Conservation (phyloP, 2,329 filamentous ascomycete species). For the Thielaviopsis euricoi region DNA sequence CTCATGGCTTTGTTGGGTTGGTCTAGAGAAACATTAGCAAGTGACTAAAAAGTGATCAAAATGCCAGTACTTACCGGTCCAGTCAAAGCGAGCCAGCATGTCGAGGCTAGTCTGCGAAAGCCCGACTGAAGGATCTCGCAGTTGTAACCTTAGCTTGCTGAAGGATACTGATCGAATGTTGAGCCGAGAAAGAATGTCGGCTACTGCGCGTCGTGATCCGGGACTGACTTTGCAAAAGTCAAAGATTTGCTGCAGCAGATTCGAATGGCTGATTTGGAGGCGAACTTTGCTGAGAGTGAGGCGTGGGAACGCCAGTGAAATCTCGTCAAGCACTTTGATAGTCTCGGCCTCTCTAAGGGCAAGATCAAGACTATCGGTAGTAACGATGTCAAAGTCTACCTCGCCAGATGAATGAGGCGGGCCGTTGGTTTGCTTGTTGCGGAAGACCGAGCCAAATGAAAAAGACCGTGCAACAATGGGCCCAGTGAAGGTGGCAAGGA, state of each 20-base stretch:
- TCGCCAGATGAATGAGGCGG: slow-evolving; percentile 74
- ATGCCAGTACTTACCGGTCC: slow-evolving; percentile 41
- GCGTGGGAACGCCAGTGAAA: slow-evolving; percentile 64
- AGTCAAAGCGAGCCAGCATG: slow-evolving; percentile 81
- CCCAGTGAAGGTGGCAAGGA: slow-evolving; percentile 54
- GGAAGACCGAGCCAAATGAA: slow-evolving; percentile 75
- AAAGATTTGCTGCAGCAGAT: slow-evolving; percentile 74
- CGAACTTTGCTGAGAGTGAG: slow-evolving; percentile 59
- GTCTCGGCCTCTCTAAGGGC: slow-evolving; percentile 85
- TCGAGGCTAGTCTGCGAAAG: slow-evolving; percentile 81
- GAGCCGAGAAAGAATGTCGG: slow-evolving; percentile 72
- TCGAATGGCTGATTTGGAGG: slow-evolving; percentile 79
- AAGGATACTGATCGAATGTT: slow-evolving; percentile 70
- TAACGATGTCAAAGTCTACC: slow-evolving; percentile 94
- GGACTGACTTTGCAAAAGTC: slow-evolving; percentile 69
- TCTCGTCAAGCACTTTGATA: slow-evolving; percentile 86
- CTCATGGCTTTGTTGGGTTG: slow-evolving; percentile 39
- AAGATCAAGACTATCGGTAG: slow-evolving; percentile 61
- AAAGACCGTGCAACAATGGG: slow-evolving; percentile 57
- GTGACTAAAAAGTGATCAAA: too few species aligned
- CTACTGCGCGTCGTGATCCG: slow-evolving; percentile 51
- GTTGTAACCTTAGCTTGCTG: slow-evolving; percentile 65
- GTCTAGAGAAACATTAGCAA: slow-evolving; percentile 23
- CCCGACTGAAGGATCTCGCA: slow-evolving; percentile 66
- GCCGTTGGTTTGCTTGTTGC: slow-evolving; percentile 60